A percentile compares a stretch with the other conserved stretches of the same genome.
These are phyloP conservation scores for Saccharomyces hybrid DNA, from an alignment of 1,139 yeast genomes.

Conservation along the genomic window DNA sequence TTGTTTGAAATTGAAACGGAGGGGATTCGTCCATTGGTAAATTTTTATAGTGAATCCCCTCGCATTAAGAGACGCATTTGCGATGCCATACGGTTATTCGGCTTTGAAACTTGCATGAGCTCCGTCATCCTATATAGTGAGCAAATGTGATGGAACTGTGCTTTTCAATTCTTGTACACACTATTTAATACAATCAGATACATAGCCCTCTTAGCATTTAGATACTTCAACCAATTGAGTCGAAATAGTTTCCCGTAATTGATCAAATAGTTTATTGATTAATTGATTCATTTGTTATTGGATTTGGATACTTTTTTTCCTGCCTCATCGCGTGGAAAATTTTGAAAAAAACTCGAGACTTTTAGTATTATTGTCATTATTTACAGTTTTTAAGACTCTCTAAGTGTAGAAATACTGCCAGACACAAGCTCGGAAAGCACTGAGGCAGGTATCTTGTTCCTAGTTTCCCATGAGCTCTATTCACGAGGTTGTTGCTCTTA, in stretches of 20 bases:
- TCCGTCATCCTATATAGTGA: conserved; percentile 16
- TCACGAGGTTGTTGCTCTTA: conserved; percentile 22
- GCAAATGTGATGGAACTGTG: conserved; percentile 11
- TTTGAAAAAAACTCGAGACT: background rate
- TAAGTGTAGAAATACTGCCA: background rate
- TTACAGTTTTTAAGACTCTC: background rate
- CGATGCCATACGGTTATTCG: conserved; percentile 39
- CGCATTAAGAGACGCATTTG: conserved; percentile 31
- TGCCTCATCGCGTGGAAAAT: background rate
- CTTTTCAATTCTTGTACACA: background rate
- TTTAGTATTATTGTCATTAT: background rate
- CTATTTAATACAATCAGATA: background rate
- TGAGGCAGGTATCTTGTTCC: background rate
- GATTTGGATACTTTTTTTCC: too few relatives aligned
- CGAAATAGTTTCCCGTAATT: background rate
- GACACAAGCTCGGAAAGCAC: background rate
- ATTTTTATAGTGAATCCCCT: conserved; percentile 17
- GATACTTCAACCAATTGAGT: background rate
- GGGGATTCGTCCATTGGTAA: conserved; percentile 17
- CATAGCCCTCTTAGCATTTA: background rate
- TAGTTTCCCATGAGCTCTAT: conserved; percentile 14
- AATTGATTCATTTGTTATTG: background rate
- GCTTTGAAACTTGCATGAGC: conserved; percentile 31
- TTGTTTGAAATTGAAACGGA: conserved; percentile 19
- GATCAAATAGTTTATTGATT: background rate